A percentile compares a stretch with the other conserved stretches of the same genome.
Conservation (phyloP, 257 asterid species). For the Nicotiana noctiflora region DNA sequence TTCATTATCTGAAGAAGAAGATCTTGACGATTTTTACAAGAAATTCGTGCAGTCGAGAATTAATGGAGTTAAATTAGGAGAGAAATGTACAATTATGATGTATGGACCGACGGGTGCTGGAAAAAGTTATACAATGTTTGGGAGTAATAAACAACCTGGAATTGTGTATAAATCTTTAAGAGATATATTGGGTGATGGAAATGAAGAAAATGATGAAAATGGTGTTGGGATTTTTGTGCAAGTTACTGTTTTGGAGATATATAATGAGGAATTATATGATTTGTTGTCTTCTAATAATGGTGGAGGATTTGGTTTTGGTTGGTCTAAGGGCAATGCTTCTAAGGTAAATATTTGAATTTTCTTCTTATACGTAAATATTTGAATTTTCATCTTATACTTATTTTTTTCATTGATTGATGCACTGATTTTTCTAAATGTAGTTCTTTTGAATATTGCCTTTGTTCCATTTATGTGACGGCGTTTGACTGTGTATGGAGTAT, state of each 20-base stretch:
- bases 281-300: constrained; percentile 45
- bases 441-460: no score
- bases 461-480: no score
- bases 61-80: constrained; percentile 72
- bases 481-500: no score
- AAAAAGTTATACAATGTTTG: constrained; percentile 93
- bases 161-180: constrained; percentile 73
- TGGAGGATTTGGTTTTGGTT: constrained; percentile 74
- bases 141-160: constrained; percentile 65
- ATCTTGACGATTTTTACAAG: constrained; percentile 60
- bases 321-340: constrained; percentile 68
- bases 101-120: constrained; percentile 98
- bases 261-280: constrained; percentile 90
- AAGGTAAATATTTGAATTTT: constrained; percentile 20
- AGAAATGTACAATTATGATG: constrained; percentile 89
- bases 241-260: constrained; percentile 84
- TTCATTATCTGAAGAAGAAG: constrained; percentile 73
- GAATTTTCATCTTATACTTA: neutral
- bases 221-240: constrained; percentile 71
- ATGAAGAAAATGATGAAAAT: constrained; percentile 17
- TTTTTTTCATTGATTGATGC: neutral
- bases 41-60: constrained; percentile 73
- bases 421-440: no score
- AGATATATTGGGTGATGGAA: constrained; percentile 64
- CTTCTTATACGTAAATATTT: constrained; percentile 21